Evolutionary conservation across 1,139 yeast species (phyloP).

Genomic region (Meyerozyma athensensis): DNA sequence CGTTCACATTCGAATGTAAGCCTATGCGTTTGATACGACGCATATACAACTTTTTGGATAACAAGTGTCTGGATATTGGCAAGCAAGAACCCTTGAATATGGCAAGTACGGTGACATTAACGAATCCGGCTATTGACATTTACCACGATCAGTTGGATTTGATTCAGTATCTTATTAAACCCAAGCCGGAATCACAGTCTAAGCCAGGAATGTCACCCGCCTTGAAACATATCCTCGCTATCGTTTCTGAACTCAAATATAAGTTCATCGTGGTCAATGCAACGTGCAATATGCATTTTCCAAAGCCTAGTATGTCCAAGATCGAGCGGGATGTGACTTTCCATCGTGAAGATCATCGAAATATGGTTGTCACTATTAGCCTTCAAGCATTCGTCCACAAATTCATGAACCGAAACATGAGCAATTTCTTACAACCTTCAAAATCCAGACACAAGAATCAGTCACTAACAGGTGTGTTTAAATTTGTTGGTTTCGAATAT

Average conservation of each 20-base stretch:
- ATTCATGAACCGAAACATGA: conserved; percentile 24
- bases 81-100: conserved; percentile 2
- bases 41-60: not conserved
- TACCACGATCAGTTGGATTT: conserved; percentile 36
- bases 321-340: conserved; percentile 13
- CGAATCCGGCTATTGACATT: conserved; percentile 34
- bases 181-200: not conserved
- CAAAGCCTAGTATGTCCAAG: conserved; percentile 20
- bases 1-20: conserved; percentile 22
- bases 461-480: conserved; percentile 15
- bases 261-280: conserved; percentile 32
- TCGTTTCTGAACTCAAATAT: conserved; percentile 19
- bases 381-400: conserved; percentile 25
- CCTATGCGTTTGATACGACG: conserved; percentile 15
- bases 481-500: conserved; percentile 27
- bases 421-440: conserved; percentile 8
- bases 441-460: conserved; percentile 4
- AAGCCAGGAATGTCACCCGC: conserved; percentile 5
- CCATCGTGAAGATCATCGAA: conserved; percentile 26
- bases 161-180: conserved; percentile 9
- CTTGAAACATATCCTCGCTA: conserved; percentile 11
- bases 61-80: conserved; percentile 1
- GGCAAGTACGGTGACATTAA: conserved; percentile 11
- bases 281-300: conserved; percentile 27
- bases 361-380: conserved; percentile 21